Base-by-base conservation (phyloP, 768 basidiomycete species). In the Naganishia kalamii region DNA sequence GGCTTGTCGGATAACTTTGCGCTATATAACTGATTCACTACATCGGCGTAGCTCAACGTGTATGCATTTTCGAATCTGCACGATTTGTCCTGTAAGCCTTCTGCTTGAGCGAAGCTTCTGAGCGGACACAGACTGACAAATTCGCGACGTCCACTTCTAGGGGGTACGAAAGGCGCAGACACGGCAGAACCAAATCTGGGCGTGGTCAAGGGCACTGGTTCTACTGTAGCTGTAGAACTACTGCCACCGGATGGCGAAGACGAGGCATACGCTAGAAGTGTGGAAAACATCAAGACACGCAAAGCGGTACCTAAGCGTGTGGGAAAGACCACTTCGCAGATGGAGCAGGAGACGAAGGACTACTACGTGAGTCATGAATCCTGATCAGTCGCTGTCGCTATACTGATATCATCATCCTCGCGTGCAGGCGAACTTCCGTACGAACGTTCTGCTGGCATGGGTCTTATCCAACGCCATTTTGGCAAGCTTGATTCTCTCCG, bases 151-250 rank as follows among this genome's bases (percentile, higher is more conserved):
- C 6, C 11, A 27, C 27, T 25, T 13, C 15, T 17, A 57, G 54
- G 92, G 92, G 92, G 92, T 5, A 97, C 92, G n/a, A 97, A 97
- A 78, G 88, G 91, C 78, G 89, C 91, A 69, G 83, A 84, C 10
- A 79, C 82, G 2, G 82, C 84, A 0, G 86, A 88, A 59, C 83
- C 84, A 0, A 91, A 94, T 73, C 85, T 96, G 19, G 91, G 91
- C 11, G 85, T 86, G 7, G 89, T 92, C 50, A 70, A 73, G 57
- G 76, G 77, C 86, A 41, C 90, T 73, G 87, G 92, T 72, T 85
- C 84, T 29, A 86, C 89, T 70, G 91, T 94, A 48, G 90, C 92
- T 73, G 86, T 94, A 54, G 89, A 92, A 77, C 84, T 93, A 77
- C 83, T 88, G 25, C 85, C 88, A 67, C 84, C 86, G 17, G 88